Evolutionary conservation across 805 yeast genomes (phyloP), one percentile per base, ranked within the genome.

Genomic region (Kazachstania bromeliacearum): DNA sequence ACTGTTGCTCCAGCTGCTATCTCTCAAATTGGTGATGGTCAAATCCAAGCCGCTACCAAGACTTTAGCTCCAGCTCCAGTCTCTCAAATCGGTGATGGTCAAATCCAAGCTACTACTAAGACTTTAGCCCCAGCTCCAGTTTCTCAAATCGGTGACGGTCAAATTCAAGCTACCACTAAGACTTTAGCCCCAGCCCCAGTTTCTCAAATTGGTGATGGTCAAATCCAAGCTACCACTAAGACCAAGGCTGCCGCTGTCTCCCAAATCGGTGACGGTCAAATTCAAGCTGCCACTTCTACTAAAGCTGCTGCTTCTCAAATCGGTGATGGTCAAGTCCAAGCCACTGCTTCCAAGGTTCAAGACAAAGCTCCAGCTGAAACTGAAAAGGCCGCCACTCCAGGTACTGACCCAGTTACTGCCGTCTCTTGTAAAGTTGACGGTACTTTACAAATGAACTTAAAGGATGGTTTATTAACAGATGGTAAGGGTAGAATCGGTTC

Each of bases 191-290:
- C 55, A 14, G 31, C 48, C 23, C n/a, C n/a, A n/a, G 54, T 75
- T 35, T 63, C 76, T 43, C 80, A 73, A 60, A 75, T 75, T 40
- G 68, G 69, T 48, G 82, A 75, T 47, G 80, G 80, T 51, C 80
- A 75, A 61, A 63, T 74, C 53, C 46, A 42, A 36, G 44, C 42
- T 36, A 42, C 42, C 35, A 33, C 35, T 16, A 22, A 54, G 16
- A 36, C 55, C 28, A 18, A 38, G n/a, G 51, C 60, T 28, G 60
- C 59, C 31, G 60, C 44, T 40, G 53, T 44, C 18, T 47, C 68
- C 17, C 67, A 62, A 46, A 65, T 65, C 45, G 55, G 57, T 29
- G 73, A 67, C 36, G 71, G 70, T 35, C 68, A 65, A 48, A 52
- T 59, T 27, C 68, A 54, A 44, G 53, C 55, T 23, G 40, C 48